phyloP scores from a whole-genome alignment of 2,329 filamentous ascomycete species.

The Pestalotiopsis sp. region DNA sequence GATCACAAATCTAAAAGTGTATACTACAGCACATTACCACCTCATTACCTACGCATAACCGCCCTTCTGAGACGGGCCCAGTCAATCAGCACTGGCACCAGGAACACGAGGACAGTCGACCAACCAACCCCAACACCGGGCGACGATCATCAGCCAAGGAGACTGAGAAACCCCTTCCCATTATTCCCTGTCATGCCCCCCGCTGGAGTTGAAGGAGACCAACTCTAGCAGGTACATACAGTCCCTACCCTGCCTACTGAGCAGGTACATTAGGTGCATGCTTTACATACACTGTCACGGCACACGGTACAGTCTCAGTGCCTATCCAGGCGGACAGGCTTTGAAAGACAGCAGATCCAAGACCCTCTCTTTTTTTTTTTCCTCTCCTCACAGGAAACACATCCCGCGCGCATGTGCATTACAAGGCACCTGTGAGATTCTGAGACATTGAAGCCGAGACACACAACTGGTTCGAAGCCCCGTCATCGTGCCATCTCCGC shows the following conservation, averaged over 20 bases:
- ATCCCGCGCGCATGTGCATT: background rate
- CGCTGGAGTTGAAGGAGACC: background rate
- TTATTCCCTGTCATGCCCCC: background rate
- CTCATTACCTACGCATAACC: background rate
- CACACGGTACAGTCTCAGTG: background rate
- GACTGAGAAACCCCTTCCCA: background rate
- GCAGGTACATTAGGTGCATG: too few relatives aligned
- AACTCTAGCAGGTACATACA: background rate
- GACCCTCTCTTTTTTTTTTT: too few relatives aligned
- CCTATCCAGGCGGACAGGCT: too few relatives aligned
- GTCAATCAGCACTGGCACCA: background rate
- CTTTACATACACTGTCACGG: background rate
- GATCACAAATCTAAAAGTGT: background rate
- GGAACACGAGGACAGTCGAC: background rate
- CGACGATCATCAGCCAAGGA: background rate
- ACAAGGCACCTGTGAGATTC: background rate
- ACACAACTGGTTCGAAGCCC: constrained; percentile 10
- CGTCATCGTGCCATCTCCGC: constrained; percentile 14
- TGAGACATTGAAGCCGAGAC: constrained; percentile 13
- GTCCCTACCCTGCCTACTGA: background rate
- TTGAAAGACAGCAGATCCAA: too few relatives aligned
- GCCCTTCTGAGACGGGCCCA: background rate
- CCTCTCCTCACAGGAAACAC: background rate
- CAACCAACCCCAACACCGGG: background rate
- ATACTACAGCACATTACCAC: background rate